Base-by-base conservation (phyloP, 805 yeast genomes). In the Candida silvatica region DNA sequence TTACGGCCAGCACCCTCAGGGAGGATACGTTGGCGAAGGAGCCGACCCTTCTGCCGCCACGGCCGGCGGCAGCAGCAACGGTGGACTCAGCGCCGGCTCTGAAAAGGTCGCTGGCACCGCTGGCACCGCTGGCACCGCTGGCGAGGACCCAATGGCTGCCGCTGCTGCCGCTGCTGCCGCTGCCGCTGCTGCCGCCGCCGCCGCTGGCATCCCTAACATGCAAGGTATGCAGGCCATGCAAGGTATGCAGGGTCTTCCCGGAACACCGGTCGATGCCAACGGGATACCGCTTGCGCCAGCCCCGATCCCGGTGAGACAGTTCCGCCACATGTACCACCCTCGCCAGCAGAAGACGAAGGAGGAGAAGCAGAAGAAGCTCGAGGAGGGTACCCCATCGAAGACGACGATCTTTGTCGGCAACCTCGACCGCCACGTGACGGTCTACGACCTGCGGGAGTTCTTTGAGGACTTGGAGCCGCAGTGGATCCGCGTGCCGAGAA, bases 341-440 rank as follows among this genome's bases (percentile, higher is more conserved):
- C 17, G 27, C 12, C 37, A 23, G 24, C 34, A 31, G 20, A 47
- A 47, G 31, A 40, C 52, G 30, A 47, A 52, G 32, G 59, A 46
- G 39, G 56, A 56, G 37, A 54, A 46, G 37, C 47, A 41, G 33
- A 46, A 46, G 37, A 54, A 52, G 39, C 43, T 67, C 34, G 58
- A 56, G 12, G 74, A 69, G 37, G 82, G 82, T 15, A 54, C 56
- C 16, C 70, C 74, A 14, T 75, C 85, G 3, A 58, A 57, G 29
- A 71, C 67, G 36, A 77, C 86, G 3, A 64, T 78, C 23, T 79
- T 76, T 54, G 66, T 80, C 40, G 69, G 77, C 32, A 77, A 76
- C 47, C 61, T 80, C 47, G 77, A 74, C 44, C 67, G 66, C 44
- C 64, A 61, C 37, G 70, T 68, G 18, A 67, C 68, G 28, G 60